A percentile compares a stretch with the other conserved stretches of the same genome.
Evolutionary conservation across 2,329 filamentous ascomycete species (phyloP).

Genomic region (Cytospora piceicola): DNA sequence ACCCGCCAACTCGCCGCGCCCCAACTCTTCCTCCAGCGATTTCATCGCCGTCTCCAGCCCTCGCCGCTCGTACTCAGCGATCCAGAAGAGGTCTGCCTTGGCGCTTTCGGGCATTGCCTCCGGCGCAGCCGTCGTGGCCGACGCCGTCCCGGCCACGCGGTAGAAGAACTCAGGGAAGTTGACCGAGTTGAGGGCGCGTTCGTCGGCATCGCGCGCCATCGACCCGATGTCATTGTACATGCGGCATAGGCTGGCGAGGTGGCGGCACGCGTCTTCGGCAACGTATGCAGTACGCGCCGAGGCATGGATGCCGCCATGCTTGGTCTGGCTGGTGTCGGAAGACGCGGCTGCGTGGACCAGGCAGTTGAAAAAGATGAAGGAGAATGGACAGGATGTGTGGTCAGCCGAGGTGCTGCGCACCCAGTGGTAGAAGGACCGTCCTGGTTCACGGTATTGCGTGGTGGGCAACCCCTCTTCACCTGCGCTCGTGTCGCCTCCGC

Average conservation of each 20-base stretch:
- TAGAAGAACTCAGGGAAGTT: constrained; percentile 35
- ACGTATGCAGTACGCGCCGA: not conserved
- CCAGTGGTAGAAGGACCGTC: constrained; percentile 23
- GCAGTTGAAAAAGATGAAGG: constrained; percentile 29
- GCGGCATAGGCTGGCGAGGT: constrained; percentile 37
- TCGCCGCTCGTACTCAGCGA: constrained; percentile 14
- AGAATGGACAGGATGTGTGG: constrained; percentile 27
- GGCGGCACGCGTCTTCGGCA: not conserved
- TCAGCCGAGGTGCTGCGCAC: constrained; percentile 25
- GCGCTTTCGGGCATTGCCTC: not conserved
- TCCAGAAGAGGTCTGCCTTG: not conserved
- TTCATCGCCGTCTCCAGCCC: not conserved
- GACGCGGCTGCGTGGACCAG: not conserved
- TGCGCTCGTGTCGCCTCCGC: not conserved
- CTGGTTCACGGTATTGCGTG: constrained; percentile 2
- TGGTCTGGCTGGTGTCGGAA: not conserved
- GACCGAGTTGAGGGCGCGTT: constrained; percentile 40
- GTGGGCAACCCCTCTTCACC: not conserved
- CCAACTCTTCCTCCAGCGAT: not conserved
- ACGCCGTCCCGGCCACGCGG: not conserved
- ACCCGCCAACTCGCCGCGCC: not conserved
- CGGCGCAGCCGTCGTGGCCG: too few relatives aligned
- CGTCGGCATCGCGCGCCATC: constrained; percentile 36
- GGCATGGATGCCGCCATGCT: not conserved
- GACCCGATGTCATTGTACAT: constrained; percentile 44